These are phyloP conservation scores for Pachyrhizus erosus DNA, from an alignment of 306 rosid genomes.

Conservation along the genomic window DNA sequence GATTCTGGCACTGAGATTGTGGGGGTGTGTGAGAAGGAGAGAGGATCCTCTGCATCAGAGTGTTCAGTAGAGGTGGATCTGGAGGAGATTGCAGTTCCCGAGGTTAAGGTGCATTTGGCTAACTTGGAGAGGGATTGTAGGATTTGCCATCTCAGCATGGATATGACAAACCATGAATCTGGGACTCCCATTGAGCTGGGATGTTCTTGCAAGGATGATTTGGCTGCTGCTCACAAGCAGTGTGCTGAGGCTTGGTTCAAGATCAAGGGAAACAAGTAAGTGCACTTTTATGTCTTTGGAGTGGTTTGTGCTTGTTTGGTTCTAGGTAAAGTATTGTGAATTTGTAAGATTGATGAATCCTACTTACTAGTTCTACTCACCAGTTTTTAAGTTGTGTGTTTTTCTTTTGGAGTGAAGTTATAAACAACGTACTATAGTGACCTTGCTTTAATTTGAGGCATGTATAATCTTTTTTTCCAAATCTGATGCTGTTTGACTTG, in stretches of 20 bases:
- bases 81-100: conserved; percentile 54
- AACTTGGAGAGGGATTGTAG: conserved; percentile 86
- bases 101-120: conserved; percentile 61
- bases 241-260: conserved; percentile 99
- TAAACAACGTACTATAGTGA: conserved; percentile 9
- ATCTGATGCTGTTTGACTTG: conserved; percentile 40
- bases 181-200: conserved; percentile 86
- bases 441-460: conserved; percentile 18
- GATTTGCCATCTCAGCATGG: conserved; percentile 77
- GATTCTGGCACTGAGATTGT: conserved; percentile 63
- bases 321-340: neutral
- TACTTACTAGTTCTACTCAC: neutral
- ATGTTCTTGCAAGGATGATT: conserved; percentile 90
- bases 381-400: conserved; percentile 6
- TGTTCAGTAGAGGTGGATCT: conserved; percentile 76
- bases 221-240: conserved; percentile 93
- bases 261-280: conserved; percentile 95
- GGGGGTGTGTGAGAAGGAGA: conserved; percentile 49
- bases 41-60: conserved; percentile 62
- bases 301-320: neutral
- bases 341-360: conserved; percentile 33
- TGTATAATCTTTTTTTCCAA: conserved; percentile 1
- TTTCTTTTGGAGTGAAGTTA: conserved; percentile 20
- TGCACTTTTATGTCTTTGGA: conserved; percentile 30
- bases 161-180: conserved; percentile 79